These are phyloP conservation scores for Cordyceps militaris DNA, from an alignment of 2,329 filamentous ascomycete species.

Conservation along the genomic window DNA sequence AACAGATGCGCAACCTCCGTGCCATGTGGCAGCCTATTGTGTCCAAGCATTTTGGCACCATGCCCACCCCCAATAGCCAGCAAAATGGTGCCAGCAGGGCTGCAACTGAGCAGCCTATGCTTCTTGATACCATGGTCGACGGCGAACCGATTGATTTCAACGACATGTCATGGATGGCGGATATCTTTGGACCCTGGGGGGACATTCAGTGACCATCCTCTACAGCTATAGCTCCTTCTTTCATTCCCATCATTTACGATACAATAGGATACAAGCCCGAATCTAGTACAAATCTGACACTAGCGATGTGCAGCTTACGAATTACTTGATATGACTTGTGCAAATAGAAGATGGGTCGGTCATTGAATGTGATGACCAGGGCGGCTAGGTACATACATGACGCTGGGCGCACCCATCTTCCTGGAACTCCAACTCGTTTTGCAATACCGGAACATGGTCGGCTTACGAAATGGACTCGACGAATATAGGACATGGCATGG, in stretches of 20 bases:
- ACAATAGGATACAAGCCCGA: slow-evolving; percentile 1
- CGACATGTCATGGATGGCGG: slow-evolving; percentile 32
- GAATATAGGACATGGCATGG: not conserved
- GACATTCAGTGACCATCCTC: slow-evolving; percentile 21
- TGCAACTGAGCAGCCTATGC: slow-evolving; percentile 13
- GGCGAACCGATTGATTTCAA: slow-evolving; percentile 25
- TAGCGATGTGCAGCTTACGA: too few species aligned
- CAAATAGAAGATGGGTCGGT: not conserved
- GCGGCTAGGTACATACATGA: too few species aligned
- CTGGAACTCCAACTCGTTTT: not conserved
- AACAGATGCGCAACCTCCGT: slow-evolving; percentile 29
- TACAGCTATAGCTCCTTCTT: not conserved
- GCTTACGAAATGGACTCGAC: not conserved
- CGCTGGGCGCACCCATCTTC: not conserved
- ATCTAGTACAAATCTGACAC: not conserved
- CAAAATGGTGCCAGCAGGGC: slow-evolving; percentile 8
- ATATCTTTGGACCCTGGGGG: slow-evolving; percentile 33
- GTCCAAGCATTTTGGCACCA: slow-evolving; percentile 22
- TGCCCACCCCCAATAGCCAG: slow-evolving; percentile 26
- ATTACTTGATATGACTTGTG: not conserved
- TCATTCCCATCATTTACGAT: not conserved
- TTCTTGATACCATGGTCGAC: slow-evolving; percentile 16
- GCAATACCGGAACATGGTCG: not conserved
- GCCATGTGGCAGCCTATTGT: slow-evolving; percentile 30
- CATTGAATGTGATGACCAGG: not conserved